Evolutionary conservation across 352 stramenopile species (phyloP).

Genomic region (Globisporangium camurandrum): DNA sequence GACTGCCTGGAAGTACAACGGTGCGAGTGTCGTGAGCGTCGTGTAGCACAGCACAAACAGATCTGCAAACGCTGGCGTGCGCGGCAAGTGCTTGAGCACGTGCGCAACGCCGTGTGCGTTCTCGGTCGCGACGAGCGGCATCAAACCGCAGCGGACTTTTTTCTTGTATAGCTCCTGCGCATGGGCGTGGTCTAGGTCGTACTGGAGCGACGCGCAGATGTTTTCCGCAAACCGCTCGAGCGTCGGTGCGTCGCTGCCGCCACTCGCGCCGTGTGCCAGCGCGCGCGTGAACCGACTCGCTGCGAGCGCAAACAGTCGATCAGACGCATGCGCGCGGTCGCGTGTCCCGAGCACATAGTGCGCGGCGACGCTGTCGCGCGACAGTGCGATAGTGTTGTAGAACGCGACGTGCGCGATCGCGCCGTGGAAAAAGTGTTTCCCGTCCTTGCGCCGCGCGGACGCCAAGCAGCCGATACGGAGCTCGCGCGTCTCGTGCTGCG

Average conservation of each 20-base stretch:
- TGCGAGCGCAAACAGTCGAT: slow-evolving; percentile 73
- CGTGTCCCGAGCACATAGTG: slow-evolving; percentile 67
- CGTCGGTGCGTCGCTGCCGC: slow-evolving; percentile 51
- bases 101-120: slow-evolving; percentile 71
- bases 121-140: slow-evolving; percentile 48
- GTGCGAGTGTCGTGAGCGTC: slow-evolving; percentile 35
- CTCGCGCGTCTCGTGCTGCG: slow-evolving; percentile 38
- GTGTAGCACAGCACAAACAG: slow-evolving; percentile 70
- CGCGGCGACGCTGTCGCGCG: slow-evolving; percentile 56
- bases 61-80: slow-evolving; percentile 64
- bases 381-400: slow-evolving; percentile 56
- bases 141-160: slow-evolving; percentile 58
- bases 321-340: slow-evolving; percentile 54
- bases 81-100: slow-evolving; percentile 73
- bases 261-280: slow-evolving; percentile 48
- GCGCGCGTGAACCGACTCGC: slow-evolving; percentile 56
- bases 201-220: slow-evolving; percentile 73
- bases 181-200: slow-evolving; percentile 67
- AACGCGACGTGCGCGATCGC: slow-evolving; percentile 79
- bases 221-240: slow-evolving; percentile 74
- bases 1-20: slow-evolving; percentile 49
- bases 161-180: slow-evolving; percentile 72
- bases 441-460: slow-evolving; percentile 43
- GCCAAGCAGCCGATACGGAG: slow-evolving; percentile 74
- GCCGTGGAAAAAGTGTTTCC: slow-evolving; percentile 85